phyloP scores from a whole-genome alignment of 2,329 filamentous ascomycete genomes.

The Colletotrichum sp. region DNA sequence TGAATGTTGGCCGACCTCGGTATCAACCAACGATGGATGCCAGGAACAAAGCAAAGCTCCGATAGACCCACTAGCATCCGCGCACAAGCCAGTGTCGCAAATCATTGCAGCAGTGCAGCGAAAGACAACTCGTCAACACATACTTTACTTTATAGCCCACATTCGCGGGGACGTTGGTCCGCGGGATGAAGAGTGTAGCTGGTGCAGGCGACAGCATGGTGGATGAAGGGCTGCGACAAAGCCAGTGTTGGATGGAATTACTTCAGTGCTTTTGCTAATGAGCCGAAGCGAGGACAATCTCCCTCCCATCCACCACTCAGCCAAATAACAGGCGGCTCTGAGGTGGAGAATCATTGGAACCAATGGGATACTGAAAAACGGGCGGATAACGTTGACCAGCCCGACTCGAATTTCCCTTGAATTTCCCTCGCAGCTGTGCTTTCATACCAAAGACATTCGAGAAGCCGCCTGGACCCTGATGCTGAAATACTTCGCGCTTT shows the following conservation, averaged over 20 bases:
- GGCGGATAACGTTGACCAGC: background rate
- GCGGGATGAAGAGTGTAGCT: background rate
- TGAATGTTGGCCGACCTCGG: background rate
- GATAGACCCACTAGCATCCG: background rate
- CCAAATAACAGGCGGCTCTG: background rate
- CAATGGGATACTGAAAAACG: background rate
- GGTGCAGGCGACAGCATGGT: background rate
- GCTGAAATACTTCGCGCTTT: background rate
- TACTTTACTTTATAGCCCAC: background rate
- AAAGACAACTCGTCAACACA: background rate
- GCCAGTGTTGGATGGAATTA: background rate
- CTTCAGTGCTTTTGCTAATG: background rate
- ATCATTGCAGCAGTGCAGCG: background rate
- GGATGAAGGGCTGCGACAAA: background rate
- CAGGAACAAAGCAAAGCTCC: background rate
- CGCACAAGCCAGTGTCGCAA: background rate
- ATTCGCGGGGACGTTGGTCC: background rate
- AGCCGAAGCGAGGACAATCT: background rate
- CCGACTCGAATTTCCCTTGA: background rate
- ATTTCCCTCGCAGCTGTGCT: background rate
- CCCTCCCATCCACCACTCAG: background rate
- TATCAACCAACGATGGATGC: background rate
- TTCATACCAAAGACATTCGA: background rate
- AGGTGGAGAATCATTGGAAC: background rate
- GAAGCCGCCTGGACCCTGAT: background rate